Base-by-base conservation (phyloP, 2,329 filamentous ascomycete genomes). In the Beauveria varroae region DNA sequence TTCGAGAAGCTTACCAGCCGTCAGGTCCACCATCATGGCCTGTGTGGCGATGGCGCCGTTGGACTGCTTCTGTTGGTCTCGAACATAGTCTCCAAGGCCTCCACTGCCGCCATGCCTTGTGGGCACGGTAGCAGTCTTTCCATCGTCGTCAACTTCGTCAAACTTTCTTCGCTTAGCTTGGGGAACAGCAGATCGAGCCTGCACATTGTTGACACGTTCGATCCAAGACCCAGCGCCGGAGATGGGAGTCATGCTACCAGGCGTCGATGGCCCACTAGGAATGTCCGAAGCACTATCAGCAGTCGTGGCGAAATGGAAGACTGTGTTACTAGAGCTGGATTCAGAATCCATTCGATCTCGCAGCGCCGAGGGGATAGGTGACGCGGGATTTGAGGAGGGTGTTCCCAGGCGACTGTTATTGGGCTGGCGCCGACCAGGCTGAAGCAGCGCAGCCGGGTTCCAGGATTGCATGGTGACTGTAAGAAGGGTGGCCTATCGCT, bases 161-260 rank as follows among this genome's bases (percentile, higher is more conserved):
- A 82, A 73, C 69, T 86, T 92, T 58, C 85, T 75, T 57, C 86
- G 86, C 74, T 93, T 93, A 30, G 80, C 76, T 22, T 89, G 84
- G 3, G 81, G 79, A 34, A 78, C 69, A 72, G 79, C 64, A 69
- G 77, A 67, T 28, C 92, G 88, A 57, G 87, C 81, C 65, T 90
- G 82, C 16, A 96, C 83, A 65, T 88, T 86, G 71, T 93, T 90
- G 70, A 92, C 79, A 37, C 85, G 83, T 72, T 96, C 90, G 51
- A 96, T 84, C 76, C 92, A 84, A 60, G 76, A 75, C 10, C 81
- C 79, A 66, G 85, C 80, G 28, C 84, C 82, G 22, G 65, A 61
- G 51, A 20, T 65, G 63, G 20, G 64, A 63, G 43, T 69, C 64
- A 57, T 64, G 52, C 68, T 68, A 18, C 66, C 65, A 4, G 71